Evolutionary conservation across 23 red algal genomes (phyloP).

Genomic region (Cyanidium caldarium): DNA sequence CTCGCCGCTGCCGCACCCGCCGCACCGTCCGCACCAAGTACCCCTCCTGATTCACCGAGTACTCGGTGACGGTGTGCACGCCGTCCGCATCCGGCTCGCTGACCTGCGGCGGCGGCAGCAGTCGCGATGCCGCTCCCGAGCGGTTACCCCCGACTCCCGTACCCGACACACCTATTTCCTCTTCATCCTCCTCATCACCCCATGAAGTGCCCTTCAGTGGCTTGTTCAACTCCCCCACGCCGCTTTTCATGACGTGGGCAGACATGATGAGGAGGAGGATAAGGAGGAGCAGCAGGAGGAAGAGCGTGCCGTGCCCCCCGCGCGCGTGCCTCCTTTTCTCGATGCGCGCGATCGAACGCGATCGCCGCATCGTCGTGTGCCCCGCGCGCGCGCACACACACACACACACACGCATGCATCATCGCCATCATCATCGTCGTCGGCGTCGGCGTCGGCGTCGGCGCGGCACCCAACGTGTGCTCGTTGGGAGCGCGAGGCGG

Average conservation of each 20-base stretch:
- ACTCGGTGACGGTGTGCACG: constrained; percentile 73
- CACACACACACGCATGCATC: too few relatives aligned
- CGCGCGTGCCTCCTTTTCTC: not conserved
- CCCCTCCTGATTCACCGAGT: constrained; percentile 56
- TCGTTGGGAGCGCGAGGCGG: too few relatives aligned
- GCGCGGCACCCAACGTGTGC: too few relatives aligned
- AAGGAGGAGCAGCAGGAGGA: not conserved
- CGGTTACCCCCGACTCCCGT: too few relatives aligned
- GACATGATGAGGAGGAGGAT: not conserved
- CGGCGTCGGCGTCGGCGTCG: too few relatives aligned
- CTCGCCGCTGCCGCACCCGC: constrained; percentile 31
- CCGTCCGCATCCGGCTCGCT: constrained; percentile 46
- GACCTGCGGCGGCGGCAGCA: constrained; percentile 74
- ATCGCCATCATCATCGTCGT: too few relatives aligned
- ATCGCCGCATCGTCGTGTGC: too few relatives aligned
- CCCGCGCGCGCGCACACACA: too few relatives aligned
- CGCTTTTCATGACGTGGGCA: not conserved
- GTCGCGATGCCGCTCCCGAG: too few relatives aligned
- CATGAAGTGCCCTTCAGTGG: constrained; percentile 24
- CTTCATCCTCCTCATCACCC: constrained; percentile 51
- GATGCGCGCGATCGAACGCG: too few relatives aligned
- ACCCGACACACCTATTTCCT: constrained; percentile 22
- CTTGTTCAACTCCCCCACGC: too few relatives aligned
- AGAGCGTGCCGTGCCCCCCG: not conserved
- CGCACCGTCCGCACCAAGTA: constrained; percentile 46